Percentiles rank a stretch among this genome's conserved stretches.
Conservation (phyloP, 345 rosid genomes). For the Eutrema yunnanense region DNA sequence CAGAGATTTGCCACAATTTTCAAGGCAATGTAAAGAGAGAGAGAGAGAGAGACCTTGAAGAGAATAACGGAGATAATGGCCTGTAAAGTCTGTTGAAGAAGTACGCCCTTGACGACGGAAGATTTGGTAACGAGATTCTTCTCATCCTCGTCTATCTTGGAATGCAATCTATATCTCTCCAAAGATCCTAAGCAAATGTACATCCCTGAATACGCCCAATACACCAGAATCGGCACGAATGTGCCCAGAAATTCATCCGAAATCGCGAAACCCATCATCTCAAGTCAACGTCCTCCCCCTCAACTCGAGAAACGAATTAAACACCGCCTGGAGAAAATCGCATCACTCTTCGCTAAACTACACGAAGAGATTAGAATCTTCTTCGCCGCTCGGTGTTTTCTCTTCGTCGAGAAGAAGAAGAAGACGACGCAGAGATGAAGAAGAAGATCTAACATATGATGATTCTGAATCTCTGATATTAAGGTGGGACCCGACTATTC, state of each 20-base stretch:
- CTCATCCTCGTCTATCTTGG: slow-evolving; percentile 67
- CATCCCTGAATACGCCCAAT: slow-evolving; percentile 83
- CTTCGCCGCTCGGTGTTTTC: slow-evolving; percentile 3
- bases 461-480: neutral
- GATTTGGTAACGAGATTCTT: slow-evolving; percentile 77
- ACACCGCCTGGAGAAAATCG: slow-evolving; percentile 13
- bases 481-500: slow-evolving; percentile 11
- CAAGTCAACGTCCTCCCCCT: neutral
- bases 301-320: slow-evolving; percentile 1
- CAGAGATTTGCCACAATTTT: neutral
- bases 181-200: slow-evolving; percentile 49
- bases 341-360: slow-evolving; percentile 13
- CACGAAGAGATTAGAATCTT: slow-evolving; percentile 20
- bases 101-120: slow-evolving; percentile 79
- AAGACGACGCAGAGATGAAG: slow-evolving; percentile 2
- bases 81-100: slow-evolving; percentile 70
- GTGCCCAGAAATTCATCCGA: slow-evolving; percentile 82
- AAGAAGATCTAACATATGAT: slow-evolving; percentile 4
- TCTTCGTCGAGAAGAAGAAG: slow-evolving; percentile 3
- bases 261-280: slow-evolving; percentile 40
- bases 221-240: slow-evolving; percentile 64
- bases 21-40: neutral
- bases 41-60: slow-evolving; percentile 44
- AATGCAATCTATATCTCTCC: slow-evolving; percentile 69
- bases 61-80: slow-evolving; percentile 67